Conservation (phyloP, 2,329 filamentous ascomycete species). For the Monosporascus sp. region DNA sequence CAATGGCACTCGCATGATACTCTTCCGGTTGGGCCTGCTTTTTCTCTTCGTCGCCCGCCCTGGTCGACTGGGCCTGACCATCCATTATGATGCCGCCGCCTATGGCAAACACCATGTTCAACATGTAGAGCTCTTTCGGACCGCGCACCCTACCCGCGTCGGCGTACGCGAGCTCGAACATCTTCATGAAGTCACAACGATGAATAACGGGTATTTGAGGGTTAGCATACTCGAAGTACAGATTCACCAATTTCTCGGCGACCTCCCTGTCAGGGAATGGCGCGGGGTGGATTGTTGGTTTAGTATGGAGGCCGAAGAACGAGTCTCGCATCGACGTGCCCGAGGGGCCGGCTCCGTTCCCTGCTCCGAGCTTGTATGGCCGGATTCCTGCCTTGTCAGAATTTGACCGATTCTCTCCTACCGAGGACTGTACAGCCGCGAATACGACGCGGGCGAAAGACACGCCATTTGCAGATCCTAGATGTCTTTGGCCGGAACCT, state of each 20-base stretch:
- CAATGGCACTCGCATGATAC: slow-evolving; percentile 91
- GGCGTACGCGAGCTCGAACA: slow-evolving; percentile 78
- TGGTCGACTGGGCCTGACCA: slow-evolving; percentile 40
- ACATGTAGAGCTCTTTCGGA: slow-evolving; percentile 79
- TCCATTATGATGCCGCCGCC: slow-evolving; percentile 87
- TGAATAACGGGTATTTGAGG: slow-evolving; percentile 93
- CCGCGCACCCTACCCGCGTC: slow-evolving; percentile 61
- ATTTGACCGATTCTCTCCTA: slow-evolving; percentile 58
- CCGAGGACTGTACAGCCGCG: slow-evolving; percentile 76
- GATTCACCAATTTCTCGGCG: slow-evolving; percentile 64
- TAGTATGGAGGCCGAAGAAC: slow-evolving; percentile 93
- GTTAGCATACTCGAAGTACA: slow-evolving; percentile 96
- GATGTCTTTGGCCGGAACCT: slow-evolving; percentile 70
- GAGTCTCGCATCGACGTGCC: slow-evolving; percentile 85
- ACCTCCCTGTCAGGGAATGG: slow-evolving; percentile 75
- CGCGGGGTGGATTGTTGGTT: slow-evolving; percentile 79
- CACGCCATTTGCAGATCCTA: slow-evolving; percentile 83
- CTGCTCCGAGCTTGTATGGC: slow-evolving; percentile 49
- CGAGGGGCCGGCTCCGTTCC: slow-evolving; percentile 27
- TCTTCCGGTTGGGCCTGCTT: slow-evolving; percentile 76
- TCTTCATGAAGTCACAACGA: slow-evolving; percentile 79
- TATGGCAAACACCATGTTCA: slow-evolving; percentile 97
- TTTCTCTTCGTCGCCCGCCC: slow-evolving; percentile 25
- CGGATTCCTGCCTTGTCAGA: slow-evolving; percentile 60
- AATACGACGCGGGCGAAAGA: slow-evolving; percentile 94